phyloP scores from a whole-genome alignment of 768 basidiomycete species.

The Lactarius sanguifluus region DNA sequence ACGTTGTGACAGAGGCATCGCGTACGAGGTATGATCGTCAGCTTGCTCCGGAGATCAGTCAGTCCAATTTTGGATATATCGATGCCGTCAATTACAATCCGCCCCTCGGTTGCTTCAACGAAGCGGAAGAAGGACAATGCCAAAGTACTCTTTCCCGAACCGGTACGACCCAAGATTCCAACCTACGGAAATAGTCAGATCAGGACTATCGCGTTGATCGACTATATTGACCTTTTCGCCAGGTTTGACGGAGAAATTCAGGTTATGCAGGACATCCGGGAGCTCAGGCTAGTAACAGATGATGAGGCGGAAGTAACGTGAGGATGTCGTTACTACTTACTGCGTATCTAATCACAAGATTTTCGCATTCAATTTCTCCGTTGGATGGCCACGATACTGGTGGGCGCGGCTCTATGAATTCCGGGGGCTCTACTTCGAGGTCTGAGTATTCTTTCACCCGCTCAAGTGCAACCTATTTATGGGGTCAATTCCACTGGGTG shows the following conservation, averaged over 20 bases:
- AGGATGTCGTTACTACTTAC: constrained; percentile 43
- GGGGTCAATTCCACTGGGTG: not conserved
- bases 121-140: constrained; percentile 87
- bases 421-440: constrained; percentile 70
- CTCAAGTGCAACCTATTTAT: constrained; percentile 70
- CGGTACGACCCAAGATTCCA: constrained; percentile 70
- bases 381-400: constrained; percentile 72
- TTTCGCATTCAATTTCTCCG: constrained; percentile 68
- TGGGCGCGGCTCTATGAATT: constrained; percentile 86
- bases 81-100: constrained; percentile 72
- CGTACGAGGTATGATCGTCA: constrained; percentile 77
- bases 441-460: constrained; percentile 92
- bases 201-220: not conserved
- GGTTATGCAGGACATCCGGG: constrained; percentile 77
- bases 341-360: constrained; percentile 75
- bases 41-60: constrained; percentile 71
- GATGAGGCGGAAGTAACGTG: constrained; percentile 20
- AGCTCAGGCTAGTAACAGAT: constrained; percentile 63
- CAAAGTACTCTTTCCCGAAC: constrained; percentile 71
- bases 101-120: constrained; percentile 80
- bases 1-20: constrained; percentile 13
- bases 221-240: constrained; percentile 66
- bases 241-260: constrained; percentile 71
- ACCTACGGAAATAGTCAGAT: constrained; percentile 41
- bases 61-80: constrained; percentile 80